These are phyloP conservation scores for Ogataea hybrid DNA, from an alignment of 1,139 yeast species.

Conservation along the genomic window DNA sequence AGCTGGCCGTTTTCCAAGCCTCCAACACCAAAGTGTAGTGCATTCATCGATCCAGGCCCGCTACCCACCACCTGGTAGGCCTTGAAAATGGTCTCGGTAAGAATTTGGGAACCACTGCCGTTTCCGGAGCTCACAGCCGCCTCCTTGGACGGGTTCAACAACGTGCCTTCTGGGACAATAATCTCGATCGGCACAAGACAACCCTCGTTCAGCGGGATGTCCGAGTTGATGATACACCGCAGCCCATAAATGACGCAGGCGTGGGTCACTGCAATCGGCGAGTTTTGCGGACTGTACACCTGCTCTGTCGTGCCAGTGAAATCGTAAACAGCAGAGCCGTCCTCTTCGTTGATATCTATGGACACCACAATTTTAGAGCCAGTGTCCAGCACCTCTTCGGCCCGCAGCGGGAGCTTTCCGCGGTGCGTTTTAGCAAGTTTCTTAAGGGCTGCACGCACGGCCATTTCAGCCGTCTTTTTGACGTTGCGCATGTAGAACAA, in stretches of 20 bases:
- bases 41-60: conserved; percentile 54
- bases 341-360: conserved; percentile 36
- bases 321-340: conserved; percentile 41
- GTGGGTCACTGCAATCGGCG: conserved; percentile 39
- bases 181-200: conserved; percentile 39
- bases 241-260: conserved; percentile 39
- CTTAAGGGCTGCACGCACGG: conserved; percentile 29
- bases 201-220: conserved; percentile 43
- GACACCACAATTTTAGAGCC: conserved; percentile 28
- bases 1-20: conserved; percentile 29
- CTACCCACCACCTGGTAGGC: conserved; percentile 40
- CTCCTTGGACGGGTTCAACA: conserved; percentile 38
- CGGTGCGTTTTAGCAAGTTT: conserved; percentile 15
- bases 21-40: conserved; percentile 55
- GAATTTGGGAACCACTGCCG: conserved; percentile 40
- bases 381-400: conserved; percentile 32
- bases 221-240: conserved; percentile 38
- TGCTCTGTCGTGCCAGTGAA: conserved; percentile 46
- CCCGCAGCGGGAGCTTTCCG: conserved; percentile 21
- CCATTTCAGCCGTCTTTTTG: conserved; percentile 28
- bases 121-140: conserved; percentile 53
- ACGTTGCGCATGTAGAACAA: conserved; percentile 34
- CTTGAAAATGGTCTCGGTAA: conserved; percentile 37
- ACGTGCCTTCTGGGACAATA: conserved; percentile 37
- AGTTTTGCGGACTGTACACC: conserved; percentile 37